Evolutionary conservation across 805 yeast species (phyloP).

Genomic region (Metschnikowia peoriensis): DNA sequence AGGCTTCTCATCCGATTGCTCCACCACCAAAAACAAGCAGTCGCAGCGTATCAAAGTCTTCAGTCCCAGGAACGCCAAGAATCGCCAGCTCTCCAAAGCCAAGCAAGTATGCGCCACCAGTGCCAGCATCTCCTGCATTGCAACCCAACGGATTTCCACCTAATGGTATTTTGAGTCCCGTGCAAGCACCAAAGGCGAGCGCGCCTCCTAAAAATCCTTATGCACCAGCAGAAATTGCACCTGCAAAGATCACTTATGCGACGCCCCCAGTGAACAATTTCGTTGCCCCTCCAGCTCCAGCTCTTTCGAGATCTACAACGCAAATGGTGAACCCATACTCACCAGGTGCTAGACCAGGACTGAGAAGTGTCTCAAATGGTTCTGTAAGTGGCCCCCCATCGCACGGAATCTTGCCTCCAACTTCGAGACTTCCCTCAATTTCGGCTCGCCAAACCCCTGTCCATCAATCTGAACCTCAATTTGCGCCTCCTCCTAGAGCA

Average conservation of each 20-base stretch:
- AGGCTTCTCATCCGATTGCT: constrained; percentile 13
- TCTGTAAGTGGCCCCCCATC: constrained; percentile 7
- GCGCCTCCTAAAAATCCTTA: constrained; percentile 26
- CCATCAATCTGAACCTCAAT: constrained; percentile 1
- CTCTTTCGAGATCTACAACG: constrained; percentile 2
- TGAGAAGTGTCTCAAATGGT: constrained; percentile 6
- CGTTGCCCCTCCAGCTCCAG: constrained; percentile 14
- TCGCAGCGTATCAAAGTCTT: constrained; percentile 7
- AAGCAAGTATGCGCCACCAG: constrained; percentile 21
- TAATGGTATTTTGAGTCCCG: constrained; percentile 22
- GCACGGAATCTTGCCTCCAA: constrained; percentile 8
- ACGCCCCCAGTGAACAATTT: constrained; percentile 26
- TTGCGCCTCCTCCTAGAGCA: constrained; percentile 8
- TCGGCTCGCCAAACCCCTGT: constrained; percentile 5
- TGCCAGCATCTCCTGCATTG: constrained; percentile 24
- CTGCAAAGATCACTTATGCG: constrained; percentile 32
- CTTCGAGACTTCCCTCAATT: constrained; percentile 1
- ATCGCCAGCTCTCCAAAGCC: constrained; percentile 8
- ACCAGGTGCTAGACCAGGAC: constrained; percentile 8
- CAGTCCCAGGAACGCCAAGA: constrained; percentile 9
- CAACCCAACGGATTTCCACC: constrained; percentile 31
- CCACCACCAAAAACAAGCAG: constrained; percentile 16
- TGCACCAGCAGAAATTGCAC: constrained; percentile 21
- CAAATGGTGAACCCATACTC: constrained; percentile 16
- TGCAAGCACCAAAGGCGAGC: constrained; percentile 8